Evolutionary conservation across 2,329 filamentous ascomycete genomes (phyloP), one percentile per base, ranked within the genome.

Genomic region (Colletotrichum cuscutae): DNA sequence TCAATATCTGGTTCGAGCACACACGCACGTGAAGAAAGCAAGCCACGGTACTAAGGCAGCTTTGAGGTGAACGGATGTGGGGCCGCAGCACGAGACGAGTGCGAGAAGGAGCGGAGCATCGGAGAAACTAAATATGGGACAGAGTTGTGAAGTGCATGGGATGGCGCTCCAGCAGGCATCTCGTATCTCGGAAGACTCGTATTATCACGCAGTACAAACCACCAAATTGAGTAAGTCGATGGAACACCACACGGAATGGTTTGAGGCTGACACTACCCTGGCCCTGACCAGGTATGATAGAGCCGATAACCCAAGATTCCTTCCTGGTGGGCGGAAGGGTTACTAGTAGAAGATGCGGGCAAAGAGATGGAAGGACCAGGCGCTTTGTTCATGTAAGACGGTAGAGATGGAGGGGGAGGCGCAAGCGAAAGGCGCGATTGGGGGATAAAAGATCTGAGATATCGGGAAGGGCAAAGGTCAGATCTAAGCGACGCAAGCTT

Each of bases 391-490:
- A 49, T 19, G 42, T 19, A 49, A 49, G 8, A 19, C 42, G 42
- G 42, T 15, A 13, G 11, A 15, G 26, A 5, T 15, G 37, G 9
- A 35, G 7, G n/a, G 3, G 35, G 49, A 53, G 58, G 58, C 37
- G 65, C 42, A 68, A 64, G 58, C 69, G 49, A 52, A 58, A 58
- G 42, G 42, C 42, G 30, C 52, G 22, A 58, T 61, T 37, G 19
- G 42, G 42, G 19, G 37, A 42, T 42, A 46, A 46, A 57, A 63
- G 52, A 58, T 71, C 19, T 63, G 3, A 22, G 30, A 37, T 53
- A 32, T 24, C 53, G 65, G 32, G 57, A 49, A 46, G 49, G 15
- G 4, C 5, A 37, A 32, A 52, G 19, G 7, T 26, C 57, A 53
- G 65, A 58, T 60, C 32, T 64, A 58, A 37, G 57, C 30, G 4